A percentile compares a stretch with the other conserved stretches of the same genome.
Evolutionary conservation across 805 yeast species (phyloP).

Genomic region (Kazachstania kunashirensis): DNA sequence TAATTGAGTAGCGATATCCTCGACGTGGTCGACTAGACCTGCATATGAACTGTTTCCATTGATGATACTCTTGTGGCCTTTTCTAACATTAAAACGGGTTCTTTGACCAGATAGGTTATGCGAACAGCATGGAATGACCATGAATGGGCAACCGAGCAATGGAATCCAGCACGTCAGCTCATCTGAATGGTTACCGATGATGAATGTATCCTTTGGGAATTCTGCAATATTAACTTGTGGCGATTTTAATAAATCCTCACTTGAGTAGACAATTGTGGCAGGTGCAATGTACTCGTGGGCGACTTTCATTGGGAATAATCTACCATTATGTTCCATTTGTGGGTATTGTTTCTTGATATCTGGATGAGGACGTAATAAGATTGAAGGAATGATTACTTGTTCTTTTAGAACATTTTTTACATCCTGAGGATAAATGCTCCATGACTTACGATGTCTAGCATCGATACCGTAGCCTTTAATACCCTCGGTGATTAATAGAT

Average conservation of each 20-base stretch:
- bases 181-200: constrained; percentile 92
- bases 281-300: constrained; percentile 40
- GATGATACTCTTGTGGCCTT: constrained; percentile 9
- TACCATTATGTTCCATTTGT: constrained; percentile 48
- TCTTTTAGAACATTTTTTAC: constrained; percentile 53
- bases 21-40: constrained; percentile 78
- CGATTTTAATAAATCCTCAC: constrained; percentile 38
- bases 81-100: constrained; percentile 48
- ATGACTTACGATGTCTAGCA: constrained; percentile 80
- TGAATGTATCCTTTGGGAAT: constrained; percentile 61
- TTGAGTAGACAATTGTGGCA: constrained; percentile 29
- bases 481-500: constrained; percentile 70
- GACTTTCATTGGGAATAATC: constrained; percentile 32
- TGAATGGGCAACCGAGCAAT: constrained; percentile 70
- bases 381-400: constrained; percentile 74
- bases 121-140: constrained; percentile 94
- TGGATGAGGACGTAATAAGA: constrained; percentile 62
- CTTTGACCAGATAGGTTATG: constrained; percentile 75
- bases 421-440: constrained; percentile 65
- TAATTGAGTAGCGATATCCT: constrained; percentile 48
- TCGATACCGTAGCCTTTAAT: constrained; percentile 78
- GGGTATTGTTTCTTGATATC: constrained; percentile 45
- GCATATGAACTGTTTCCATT: constrained; percentile 58
- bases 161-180: constrained; percentile 96
- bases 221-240: constrained; percentile 52